Evolutionary conservation across 2,329 filamentous ascomycete genomes (phyloP), one percentile per base, ranked within the genome.

Genomic region (Thielaviopsis populi): DNA sequence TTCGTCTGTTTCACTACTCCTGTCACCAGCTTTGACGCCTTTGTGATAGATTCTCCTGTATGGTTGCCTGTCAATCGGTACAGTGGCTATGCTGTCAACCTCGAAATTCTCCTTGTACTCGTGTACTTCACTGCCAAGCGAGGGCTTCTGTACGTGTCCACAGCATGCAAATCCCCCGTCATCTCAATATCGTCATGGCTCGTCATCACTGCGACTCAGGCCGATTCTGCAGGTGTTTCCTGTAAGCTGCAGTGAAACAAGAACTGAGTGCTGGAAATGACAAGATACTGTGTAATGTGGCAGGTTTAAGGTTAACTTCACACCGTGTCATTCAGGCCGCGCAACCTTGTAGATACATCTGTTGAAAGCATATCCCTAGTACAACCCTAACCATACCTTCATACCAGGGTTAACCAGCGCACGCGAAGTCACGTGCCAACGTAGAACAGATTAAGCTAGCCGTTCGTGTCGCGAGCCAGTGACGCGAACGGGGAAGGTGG

Each of bases 381-480:
- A n/a, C 40, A 11, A 59, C 54, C 13, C n/a, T 1, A 41, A 15
- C 6, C 42, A 19, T 15, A 42, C 19, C 24, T 1, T 1, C 46
- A 15, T 1, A n/a, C 10, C 6, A 42, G 50, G 27, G 22, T 22
- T 24, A 22, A 15, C 5, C 27, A 37, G 13, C 19, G 24, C 17
- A 61, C 62, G 41, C 62, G 54, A 30, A 33, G 11, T 53, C 62
- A 64, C 62, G 62, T 64, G 62, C 13, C 27, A 24, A n/a, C 62
- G 62, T 17, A 59, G 22, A 33, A 27, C 41, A 37, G 17, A 50
- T 50, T 33, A 61, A 46, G 22, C 24, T 19, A 13, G 17, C 5
- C 3, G 43, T 24, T 50, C 59, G 59, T 42, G 42, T 37, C 30
- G 37, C 19, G 33, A 22, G 6, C 27, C 8, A 11, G 27, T 27